Evolutionary conservation across 306 rosid genomes (phyloP), one percentile per base, ranked within the genome.

Genomic region (Cucurbita maxima): DNA sequence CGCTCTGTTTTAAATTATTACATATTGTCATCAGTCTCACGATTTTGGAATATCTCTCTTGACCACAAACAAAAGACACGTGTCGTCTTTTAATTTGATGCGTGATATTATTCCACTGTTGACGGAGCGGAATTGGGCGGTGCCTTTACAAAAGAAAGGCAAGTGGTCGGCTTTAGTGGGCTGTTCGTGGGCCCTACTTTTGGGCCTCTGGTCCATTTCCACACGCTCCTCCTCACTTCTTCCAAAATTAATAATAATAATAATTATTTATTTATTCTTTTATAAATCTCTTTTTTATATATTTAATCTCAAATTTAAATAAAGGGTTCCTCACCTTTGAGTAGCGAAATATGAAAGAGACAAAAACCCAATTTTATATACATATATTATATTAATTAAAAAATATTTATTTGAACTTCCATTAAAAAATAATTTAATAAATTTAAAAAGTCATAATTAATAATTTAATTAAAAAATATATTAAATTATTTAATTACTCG

Each of bases 101-200:
- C 72, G 57, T 12, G 25, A 45, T 14, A 48, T 36, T 48, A 47
- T 69, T 69, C 13, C 4, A 69, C 44, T 13, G 58, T 69, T 48
- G 74, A 69, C 58, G 58, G 19, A 50, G 70, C 11, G 20, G 50
- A 2, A 9, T 0, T 48, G 57, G 74, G 14, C 80, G 81, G 84
- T 59, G 12, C 59, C 71, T n/a, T 69, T 75, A 40, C 62, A 22
- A 74, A 76, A 64, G 73, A 74, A 16, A 3, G 43, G 51, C 6
- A 58, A 37, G 8, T 22, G 81, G 87, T 79, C 85, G 81, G 81
- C 76, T 74, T 69, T 55, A 62, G 69, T 84, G 83, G 79, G 75
- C 87, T 69, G 59, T 58, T 2, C 0, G 74, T 70, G 81, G 87
- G 78, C 58, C 79, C 81, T 7, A 55, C 47, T 8, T 53, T 4